phyloP scores from a whole-genome alignment of 2,329 filamentous ascomycete species.

The Sporothrix humicola region DNA sequence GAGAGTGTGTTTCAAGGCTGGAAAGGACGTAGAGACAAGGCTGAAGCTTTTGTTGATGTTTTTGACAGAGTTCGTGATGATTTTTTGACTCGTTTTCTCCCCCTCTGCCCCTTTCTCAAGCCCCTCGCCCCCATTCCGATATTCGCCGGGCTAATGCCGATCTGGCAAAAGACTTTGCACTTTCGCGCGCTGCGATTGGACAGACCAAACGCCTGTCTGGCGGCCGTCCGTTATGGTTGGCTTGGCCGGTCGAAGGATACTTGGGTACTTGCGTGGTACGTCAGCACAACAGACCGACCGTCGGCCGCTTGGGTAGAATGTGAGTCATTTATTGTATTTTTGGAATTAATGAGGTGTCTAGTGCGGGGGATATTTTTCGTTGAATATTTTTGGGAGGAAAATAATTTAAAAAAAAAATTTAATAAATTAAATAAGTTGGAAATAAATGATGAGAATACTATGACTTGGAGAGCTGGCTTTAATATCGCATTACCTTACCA shows the following conservation, averaged over 20 bases:
- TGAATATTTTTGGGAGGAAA: background rate
- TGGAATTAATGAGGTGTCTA: background rate
- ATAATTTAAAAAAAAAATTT: no score
- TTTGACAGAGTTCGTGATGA: conserved; percentile 2
- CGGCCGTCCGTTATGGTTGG: conserved; percentile 11
- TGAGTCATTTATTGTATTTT: conserved; percentile 7
- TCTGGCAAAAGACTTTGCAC: conserved; percentile 11
- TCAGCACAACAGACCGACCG: conserved; percentile 6
- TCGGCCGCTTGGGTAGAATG: background rate
- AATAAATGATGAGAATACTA: no score
- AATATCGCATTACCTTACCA: background rate
- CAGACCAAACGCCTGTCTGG: background rate
- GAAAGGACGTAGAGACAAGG: background rate
- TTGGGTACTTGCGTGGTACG: conserved; percentile 12
- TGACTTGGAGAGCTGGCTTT: no score
- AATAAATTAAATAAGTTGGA: no score
- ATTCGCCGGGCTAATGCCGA: conserved; percentile 28
- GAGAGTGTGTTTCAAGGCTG: background rate
- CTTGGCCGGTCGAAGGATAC: background rate
- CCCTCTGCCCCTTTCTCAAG: conserved; percentile 11
- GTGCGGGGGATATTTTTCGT: background rate
- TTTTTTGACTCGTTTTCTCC: background rate
- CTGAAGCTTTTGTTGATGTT: conserved; percentile 20
- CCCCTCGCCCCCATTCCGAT: conserved; percentile 9
- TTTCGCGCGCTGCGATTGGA: conserved; percentile 26